These are phyloP conservation scores for Nidula microcarpa DNA, from an alignment of 768 basidiomycete genomes.

Conservation along the genomic window DNA sequence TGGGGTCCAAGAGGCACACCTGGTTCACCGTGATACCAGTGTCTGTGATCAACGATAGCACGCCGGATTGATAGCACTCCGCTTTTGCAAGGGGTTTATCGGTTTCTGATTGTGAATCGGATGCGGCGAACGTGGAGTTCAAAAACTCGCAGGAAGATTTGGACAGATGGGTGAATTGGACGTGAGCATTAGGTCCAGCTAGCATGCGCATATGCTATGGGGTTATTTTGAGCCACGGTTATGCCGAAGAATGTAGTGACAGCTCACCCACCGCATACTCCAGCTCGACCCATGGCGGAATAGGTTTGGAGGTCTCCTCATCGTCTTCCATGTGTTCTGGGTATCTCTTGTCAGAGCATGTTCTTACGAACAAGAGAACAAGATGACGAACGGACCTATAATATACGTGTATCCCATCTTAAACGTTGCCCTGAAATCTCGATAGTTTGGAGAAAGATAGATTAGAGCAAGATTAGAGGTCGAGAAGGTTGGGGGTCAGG, in stretches of 20 bases:
- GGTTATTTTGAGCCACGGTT: background rate
- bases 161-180: conserved; percentile 89
- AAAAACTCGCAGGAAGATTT: conserved; percentile 61
- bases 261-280: conserved; percentile 71
- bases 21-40: conserved; percentile 41
- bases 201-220: conserved; percentile 79
- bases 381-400: conserved; percentile 22
- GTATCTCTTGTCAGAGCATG: background rate
- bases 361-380: background rate
- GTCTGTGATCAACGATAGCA: conserved; percentile 57
- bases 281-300: conserved; percentile 89
- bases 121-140: conserved; percentile 21
- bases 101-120: conserved; percentile 3
- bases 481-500: too few species aligned
- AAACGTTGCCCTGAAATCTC: too few species aligned
- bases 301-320: conserved; percentile 63
- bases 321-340: conserved; percentile 96
- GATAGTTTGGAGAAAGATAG: too few species aligned
- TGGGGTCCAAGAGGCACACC: conserved; percentile 94
- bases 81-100: conserved; percentile 27
- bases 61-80: conserved; percentile 44
- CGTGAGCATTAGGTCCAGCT: conserved; percentile 58
- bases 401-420: conserved; percentile 49
- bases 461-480: too few species aligned
- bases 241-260: background rate